phyloP scores from a whole-genome alignment of 2,329 filamentous ascomycete genomes.

The Aspergillus transmontanensis region DNA sequence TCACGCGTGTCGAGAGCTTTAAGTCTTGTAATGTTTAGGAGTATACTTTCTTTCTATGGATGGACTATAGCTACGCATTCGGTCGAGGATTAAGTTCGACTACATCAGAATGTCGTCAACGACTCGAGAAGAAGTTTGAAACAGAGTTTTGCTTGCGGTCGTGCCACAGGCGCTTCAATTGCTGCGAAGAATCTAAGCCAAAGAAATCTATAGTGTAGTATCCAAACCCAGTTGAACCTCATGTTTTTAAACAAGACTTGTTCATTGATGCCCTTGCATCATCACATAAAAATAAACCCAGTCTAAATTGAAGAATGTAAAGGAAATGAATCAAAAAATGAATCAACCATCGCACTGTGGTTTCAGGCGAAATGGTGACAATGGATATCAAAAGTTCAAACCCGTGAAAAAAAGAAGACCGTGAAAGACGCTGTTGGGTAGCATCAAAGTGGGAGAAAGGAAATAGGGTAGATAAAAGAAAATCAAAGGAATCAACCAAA shows the following conservation, averaged over 20 bases:
- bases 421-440: not conserved
- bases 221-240: conserved; percentile 8
- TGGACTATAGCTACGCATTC: too few species aligned
- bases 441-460: conserved; percentile 1
- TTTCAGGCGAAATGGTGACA: conserved; percentile 8
- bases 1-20: not conserved
- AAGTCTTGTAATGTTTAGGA: not conserved
- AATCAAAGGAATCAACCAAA: conserved; percentile 16
- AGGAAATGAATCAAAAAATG: conserved; percentile 6
- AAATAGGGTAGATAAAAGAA: conserved; percentile 7
- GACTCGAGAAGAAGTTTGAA: not conserved
- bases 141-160: not conserved
- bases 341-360: not conserved
- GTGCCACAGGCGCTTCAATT: conserved; percentile 1
- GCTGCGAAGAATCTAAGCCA: not conserved
- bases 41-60: not conserved
- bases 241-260: conserved; percentile 2
- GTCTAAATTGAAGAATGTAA: conserved; percentile 11
- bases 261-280: conserved; percentile 13
- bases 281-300: conserved; percentile 11
- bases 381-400: conserved; percentile 31
- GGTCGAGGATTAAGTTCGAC: not conserved
- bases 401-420: conserved; percentile 12
- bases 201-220: conserved; percentile 6
- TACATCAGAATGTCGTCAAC: conserved; percentile 4